These are phyloP conservation scores for Sclerotinia glacialis DNA, from an alignment of 2,329 filamentous ascomycete species.

Conservation along the genomic window DNA sequence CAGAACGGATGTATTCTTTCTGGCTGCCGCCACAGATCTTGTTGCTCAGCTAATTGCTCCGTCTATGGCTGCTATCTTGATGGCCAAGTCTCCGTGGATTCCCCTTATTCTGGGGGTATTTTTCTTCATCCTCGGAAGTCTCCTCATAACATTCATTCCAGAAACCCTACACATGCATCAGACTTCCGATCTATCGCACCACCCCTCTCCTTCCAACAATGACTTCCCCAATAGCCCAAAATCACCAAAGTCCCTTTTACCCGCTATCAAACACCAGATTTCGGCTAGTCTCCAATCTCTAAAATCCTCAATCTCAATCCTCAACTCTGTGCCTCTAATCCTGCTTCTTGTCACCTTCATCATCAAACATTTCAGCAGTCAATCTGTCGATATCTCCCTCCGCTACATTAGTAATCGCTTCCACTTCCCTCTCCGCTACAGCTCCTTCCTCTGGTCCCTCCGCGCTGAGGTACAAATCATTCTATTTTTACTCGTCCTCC, in stretches of 20 bases:
- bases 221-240: conserved; percentile 6
- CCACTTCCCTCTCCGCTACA: conserved; percentile 29
- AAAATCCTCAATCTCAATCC: conserved; percentile 25
- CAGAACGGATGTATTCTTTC: conserved; percentile 42
- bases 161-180: conserved; percentile 35
- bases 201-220: conserved; percentile 18
- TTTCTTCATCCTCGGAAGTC: conserved; percentile 25
- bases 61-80: conserved; percentile 41
- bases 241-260: not conserved
- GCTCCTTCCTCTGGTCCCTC: conserved; percentile 33
- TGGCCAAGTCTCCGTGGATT: conserved; percentile 37
- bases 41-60: conserved; percentile 42
- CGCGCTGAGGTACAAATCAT: conserved; percentile 33
- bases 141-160: conserved; percentile 35
- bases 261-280: conserved; percentile 21
- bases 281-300: not conserved
- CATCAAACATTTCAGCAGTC: conserved; percentile 23
- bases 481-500: conserved; percentile 31
- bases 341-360: conserved; percentile 37
- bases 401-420: conserved; percentile 36
- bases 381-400: conserved; percentile 27
- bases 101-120: conserved; percentile 29
- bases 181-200: conserved; percentile 1
- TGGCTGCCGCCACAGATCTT: conserved; percentile 35
- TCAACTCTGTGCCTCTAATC: conserved; percentile 33